Base-by-base conservation (phyloP, 257 asterid genomes). In the Marsdenia floribunda region DNA sequence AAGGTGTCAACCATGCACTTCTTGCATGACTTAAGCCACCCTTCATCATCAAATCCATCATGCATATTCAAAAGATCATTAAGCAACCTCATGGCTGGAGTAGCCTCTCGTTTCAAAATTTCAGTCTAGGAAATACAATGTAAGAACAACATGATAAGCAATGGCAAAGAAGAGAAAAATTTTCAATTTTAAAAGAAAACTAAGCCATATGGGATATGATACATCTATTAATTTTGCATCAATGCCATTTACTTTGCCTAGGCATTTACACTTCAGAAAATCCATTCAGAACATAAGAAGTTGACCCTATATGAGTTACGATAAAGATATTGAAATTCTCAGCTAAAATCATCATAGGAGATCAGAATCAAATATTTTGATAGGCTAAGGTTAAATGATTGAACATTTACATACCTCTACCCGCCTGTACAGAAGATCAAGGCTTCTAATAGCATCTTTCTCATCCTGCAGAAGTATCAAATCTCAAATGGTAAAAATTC, bases 381-480 rank as follows among this genome's bases (percentile, higher is more conserved):
- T 35, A 35, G 46, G 18, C 68, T 35, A 60, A 26, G 69, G 24
- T 35, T 7, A 37, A 11, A 15, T 18, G 21, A 66, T 66, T 38
- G 71, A 66, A 26, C 84, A 44, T 44, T 44, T 44, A 44, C 12
- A 57, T 82, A 90, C 99, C 97, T 94, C 99, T 46, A 92, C 90
- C 81, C 99, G 87, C 85, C 97, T 84, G 89, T 92, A 94, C 87
- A 94, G 82, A 83, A 94, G 97, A 85, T 92, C 96, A 71, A 94
- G 99, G 75, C 97, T 92, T 85, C 99, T 86, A 76, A 94, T 49
- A 44, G 96, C 99, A 82, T 94, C 99, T 80, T 90, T 92, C 78
- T 94, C 99, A 58, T 92, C 99, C 99, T 94, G 93, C 44, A 73
- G 55, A 58, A 71, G 4, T 19, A 61, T 38, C 61, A 21, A 46